Conservation (phyloP, 1,284 basidiomycete species). For the Puccinia brachypodii region DNA sequence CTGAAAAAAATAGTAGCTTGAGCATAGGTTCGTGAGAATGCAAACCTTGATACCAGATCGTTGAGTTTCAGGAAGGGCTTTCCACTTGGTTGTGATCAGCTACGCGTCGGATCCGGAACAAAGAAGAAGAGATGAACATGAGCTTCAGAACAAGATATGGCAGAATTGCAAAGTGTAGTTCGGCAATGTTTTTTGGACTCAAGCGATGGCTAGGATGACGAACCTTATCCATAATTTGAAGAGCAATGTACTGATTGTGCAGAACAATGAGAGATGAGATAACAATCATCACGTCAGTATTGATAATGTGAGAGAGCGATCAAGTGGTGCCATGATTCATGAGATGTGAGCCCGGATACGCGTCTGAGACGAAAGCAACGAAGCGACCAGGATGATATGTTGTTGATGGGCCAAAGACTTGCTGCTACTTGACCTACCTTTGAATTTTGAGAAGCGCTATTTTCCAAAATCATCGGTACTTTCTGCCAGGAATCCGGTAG, state of each 20-base stretch:
- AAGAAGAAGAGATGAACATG: not conserved
- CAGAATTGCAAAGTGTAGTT: not conserved
- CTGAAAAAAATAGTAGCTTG: not conserved
- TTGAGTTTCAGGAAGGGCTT: conserved; percentile 89
- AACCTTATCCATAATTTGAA: conserved; percentile 81
- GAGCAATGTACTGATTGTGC: conserved; percentile 64
- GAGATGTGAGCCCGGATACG: not conserved
- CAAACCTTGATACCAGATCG: conserved; percentile 62
- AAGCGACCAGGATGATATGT: not conserved
- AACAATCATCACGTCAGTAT: conserved; percentile 20
- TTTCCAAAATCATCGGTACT: conserved; percentile 90
- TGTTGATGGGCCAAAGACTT: not conserved
- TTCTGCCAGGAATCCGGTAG: conserved; percentile 97
- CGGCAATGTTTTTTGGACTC: not conserved
- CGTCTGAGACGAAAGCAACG: not conserved
- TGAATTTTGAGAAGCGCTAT: conserved; percentile 79
- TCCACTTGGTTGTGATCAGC: conserved; percentile 92
- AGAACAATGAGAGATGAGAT: not conserved
- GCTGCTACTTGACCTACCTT: conserved; percentile 68
- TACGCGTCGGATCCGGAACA: conserved; percentile 54
- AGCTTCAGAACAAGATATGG: not conserved
- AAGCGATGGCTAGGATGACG: not conserved
- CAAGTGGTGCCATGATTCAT: not conserved
- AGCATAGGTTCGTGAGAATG: not conserved
- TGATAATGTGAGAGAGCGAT: not conserved